Evolutionary conservation across 2,329 filamentous ascomycete genomes (phyloP).

Genomic region (Penicillium fuscoglaucum): DNA sequence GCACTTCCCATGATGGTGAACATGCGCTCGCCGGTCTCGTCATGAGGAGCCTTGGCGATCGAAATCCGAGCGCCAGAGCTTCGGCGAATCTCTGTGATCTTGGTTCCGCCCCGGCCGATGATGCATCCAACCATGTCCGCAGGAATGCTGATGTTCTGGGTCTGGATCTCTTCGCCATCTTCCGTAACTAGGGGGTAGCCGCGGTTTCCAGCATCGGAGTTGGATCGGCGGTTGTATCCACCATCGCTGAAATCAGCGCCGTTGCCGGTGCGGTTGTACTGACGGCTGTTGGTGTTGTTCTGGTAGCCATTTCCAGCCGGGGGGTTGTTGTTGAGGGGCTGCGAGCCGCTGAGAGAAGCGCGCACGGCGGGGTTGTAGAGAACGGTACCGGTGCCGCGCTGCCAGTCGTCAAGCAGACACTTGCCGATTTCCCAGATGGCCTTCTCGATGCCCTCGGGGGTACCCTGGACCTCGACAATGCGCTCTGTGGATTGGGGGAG

Average conservation of each 20-base stretch:
- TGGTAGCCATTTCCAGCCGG: conserved; percentile 49
- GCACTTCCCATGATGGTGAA: conserved; percentile 98
- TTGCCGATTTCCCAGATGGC: conserved; percentile 99
- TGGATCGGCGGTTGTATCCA: conserved; percentile 76
- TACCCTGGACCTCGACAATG: conserved; percentile 94
- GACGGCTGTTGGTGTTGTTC: conserved; percentile 57
- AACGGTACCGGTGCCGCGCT: conserved; percentile 93
- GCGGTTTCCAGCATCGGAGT: conserved; percentile 75
- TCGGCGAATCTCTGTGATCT: conserved; percentile 98
- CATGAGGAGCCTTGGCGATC: conserved; percentile 94
- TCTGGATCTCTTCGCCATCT: conserved; percentile 96
- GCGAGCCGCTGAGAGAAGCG: conserved; percentile 66
- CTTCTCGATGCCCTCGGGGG: conserved; percentile 90
- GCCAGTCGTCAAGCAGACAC: conserved; percentile 96
- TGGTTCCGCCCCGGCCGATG: conserved; percentile 89
- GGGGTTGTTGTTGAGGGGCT: conserved; percentile 54
- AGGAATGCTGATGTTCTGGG: conserved; percentile 98
- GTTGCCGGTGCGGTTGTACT: conserved; percentile 91
- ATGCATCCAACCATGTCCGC: conserved; percentile 99
- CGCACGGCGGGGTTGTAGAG: conserved; percentile 96
- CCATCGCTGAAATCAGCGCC: conserved; percentile 94
- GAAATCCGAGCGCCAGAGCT: conserved; percentile 95
- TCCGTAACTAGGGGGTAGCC: conserved; percentile 88
- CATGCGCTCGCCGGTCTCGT: conserved; percentile 98
- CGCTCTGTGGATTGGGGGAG: conserved; percentile 97